phyloP scores from a whole-genome alignment of 495 filamentous ascomycete genomes.

The Staphylotrichum longicolle region DNA sequence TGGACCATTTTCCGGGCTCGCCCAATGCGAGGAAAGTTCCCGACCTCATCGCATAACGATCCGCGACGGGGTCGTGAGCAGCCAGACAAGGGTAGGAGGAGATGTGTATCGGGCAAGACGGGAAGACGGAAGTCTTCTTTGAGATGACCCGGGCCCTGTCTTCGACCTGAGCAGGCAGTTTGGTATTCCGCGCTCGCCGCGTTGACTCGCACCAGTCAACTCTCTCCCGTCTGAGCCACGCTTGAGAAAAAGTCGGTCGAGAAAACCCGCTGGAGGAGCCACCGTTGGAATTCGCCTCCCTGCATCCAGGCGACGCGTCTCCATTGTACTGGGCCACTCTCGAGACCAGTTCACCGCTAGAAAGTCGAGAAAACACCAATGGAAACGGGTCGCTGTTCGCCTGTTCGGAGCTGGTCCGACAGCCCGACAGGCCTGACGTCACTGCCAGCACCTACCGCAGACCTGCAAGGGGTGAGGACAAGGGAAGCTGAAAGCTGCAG shows the following conservation, averaged over 20 bases:
- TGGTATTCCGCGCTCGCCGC: too few species aligned
- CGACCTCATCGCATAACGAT: conserved; percentile 11
- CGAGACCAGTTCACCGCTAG: conserved; percentile 1
- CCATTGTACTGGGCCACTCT: not conserved
- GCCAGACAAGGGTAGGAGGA: not conserved
- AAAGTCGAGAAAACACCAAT: not conserved
- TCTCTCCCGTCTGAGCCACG: too few species aligned
- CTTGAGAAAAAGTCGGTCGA: not conserved
- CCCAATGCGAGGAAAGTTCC: not conserved
- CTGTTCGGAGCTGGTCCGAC: conserved; percentile 7
- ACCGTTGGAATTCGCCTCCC: not conserved
- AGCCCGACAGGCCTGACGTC: conserved; percentile 9
- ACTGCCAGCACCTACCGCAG: not conserved
- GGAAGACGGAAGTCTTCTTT: not conserved
- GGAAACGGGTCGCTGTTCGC: conserved; percentile 2
- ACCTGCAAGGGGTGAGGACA: not conserved
- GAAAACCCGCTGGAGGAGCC: not conserved
- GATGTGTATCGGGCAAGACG: not conserved
- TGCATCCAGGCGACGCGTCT: conserved; percentile 7
- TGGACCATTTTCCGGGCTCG: not conserved
- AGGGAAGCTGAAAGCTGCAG: conserved; percentile 17
- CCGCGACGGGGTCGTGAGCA: not conserved
- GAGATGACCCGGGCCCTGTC: not conserved
- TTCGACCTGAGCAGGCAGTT: not conserved
- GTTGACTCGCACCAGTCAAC: too few species aligned